These are phyloP conservation scores for Penicillium digitatum DNA, from an alignment of 2,329 filamentous ascomycete genomes.

Conservation along the genomic window DNA sequence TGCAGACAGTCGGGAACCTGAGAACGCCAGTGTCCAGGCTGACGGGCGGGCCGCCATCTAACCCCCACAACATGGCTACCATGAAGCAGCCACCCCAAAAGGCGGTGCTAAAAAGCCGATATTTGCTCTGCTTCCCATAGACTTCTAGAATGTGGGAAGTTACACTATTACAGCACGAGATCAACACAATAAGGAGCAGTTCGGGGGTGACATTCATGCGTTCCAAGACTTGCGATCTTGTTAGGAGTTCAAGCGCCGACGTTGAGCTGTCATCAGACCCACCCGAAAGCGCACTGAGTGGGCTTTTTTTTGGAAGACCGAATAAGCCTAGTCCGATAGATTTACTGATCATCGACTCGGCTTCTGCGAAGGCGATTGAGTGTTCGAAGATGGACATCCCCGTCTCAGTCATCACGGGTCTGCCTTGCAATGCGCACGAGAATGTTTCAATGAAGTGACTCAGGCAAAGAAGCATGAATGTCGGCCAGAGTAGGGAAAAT, in stretches of 20 bases:
- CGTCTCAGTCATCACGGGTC: slow-evolving; percentile 74
- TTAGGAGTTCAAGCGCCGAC: slow-evolving; percentile 38
- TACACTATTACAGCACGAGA: slow-evolving; percentile 86
- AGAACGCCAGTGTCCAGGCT: slow-evolving; percentile 59
- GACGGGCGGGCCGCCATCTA: slow-evolving; percentile 49
- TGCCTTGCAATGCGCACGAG: slow-evolving; percentile 81
- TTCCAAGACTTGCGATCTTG: slow-evolving; percentile 60
- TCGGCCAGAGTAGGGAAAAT: slow-evolving; percentile 59
- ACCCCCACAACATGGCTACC: slow-evolving; percentile 74
- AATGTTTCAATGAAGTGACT: slow-evolving; percentile 89
- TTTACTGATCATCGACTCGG: slow-evolving; percentile 79
- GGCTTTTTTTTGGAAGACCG: slow-evolving; percentile 45
- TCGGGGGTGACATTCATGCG: slow-evolving; percentile 86
- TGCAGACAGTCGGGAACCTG: slow-evolving; percentile 87
- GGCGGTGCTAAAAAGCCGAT: slow-evolving; percentile 78
- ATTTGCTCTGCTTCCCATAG: slow-evolving; percentile 71
- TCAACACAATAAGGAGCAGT: slow-evolving; percentile 75
- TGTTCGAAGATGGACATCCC: slow-evolving; percentile 97
- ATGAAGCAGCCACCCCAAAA: slow-evolving; percentile 92
- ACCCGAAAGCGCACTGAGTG: slow-evolving; percentile 43
- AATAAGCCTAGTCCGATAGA: slow-evolving; percentile 70
- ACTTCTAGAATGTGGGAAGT: slow-evolving; percentile 80
- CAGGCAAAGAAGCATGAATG: slow-evolving; percentile 53
- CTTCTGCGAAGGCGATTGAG: slow-evolving; percentile 91
- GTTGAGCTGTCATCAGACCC: slow-evolving; percentile 29